Conservation (phyloP, 129 eudicot species). For the Centella asiatica region DNA sequence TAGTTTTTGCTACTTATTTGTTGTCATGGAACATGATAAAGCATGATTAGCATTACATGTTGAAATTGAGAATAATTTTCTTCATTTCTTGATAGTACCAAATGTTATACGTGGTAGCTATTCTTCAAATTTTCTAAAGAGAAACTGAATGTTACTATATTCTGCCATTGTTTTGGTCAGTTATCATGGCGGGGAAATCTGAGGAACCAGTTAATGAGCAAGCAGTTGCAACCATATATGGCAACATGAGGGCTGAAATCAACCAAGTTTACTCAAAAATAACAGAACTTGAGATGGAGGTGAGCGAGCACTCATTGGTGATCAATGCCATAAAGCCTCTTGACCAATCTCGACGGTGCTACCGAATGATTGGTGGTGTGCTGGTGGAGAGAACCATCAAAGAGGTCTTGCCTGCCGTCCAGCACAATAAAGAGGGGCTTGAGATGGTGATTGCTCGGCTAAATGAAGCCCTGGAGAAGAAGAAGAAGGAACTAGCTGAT, state of each 20-base stretch:
- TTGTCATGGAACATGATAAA: too few relatives aligned
- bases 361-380: conserved; percentile 97
- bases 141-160: not conserved
- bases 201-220: conserved; percentile 85
- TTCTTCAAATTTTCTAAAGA: not conserved
- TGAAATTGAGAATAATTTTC: too few relatives aligned
- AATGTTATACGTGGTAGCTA: not conserved
- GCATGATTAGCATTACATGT: not conserved
- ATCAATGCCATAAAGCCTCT: conserved; percentile 82
- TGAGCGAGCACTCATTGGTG: conserved; percentile 78
- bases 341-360: conserved; percentile 73
- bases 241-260: conserved; percentile 58
- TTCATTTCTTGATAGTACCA: too few relatives aligned
- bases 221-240: conserved; percentile 78
- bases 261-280: conserved; percentile 87
- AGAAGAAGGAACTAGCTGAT: conserved; percentile 72
- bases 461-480: conserved; percentile 71
- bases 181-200: conserved; percentile 42
- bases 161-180: conserved; percentile 13
- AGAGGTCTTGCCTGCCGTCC: conserved; percentile 91
- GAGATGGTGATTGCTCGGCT: conserved; percentile 79
- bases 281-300: conserved; percentile 97
- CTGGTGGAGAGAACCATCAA: conserved; percentile 91
- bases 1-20: too few relatives aligned
- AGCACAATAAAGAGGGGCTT: conserved; percentile 79